phyloP scores from a whole-genome alignment of 306 rosid species.

The Sphenostylis stenocarpa region DNA sequence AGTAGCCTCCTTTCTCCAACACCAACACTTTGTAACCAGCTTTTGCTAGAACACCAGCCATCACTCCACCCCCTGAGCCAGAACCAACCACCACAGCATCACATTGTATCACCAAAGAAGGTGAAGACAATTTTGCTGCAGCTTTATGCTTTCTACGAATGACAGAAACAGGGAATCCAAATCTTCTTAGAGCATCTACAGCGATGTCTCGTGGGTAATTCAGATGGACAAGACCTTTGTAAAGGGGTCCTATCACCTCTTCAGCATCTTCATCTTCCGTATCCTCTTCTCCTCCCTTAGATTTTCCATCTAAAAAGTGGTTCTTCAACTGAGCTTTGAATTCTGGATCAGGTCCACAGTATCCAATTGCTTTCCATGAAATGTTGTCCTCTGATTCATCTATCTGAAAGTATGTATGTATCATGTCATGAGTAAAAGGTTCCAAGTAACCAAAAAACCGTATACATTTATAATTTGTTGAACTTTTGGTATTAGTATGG shows the following conservation, averaged over 20 bases:
- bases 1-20: slow-evolving; percentile 71
- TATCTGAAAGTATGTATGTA: slow-evolving; percentile 39
- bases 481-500: too few species aligned
- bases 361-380: slow-evolving; percentile 82
- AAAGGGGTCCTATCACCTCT: slow-evolving; percentile 61
- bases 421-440: not conserved
- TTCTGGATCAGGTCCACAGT: slow-evolving; percentile 67
- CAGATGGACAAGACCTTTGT: slow-evolving; percentile 56
- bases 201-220: slow-evolving; percentile 42
- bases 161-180: slow-evolving; percentile 52
- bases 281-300: slow-evolving; percentile 32
- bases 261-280: slow-evolving; percentile 36
- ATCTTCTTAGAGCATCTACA: slow-evolving; percentile 38
- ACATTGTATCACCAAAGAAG: slow-evolving; percentile 60
- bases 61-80: slow-evolving; percentile 81
- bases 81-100: slow-evolving; percentile 84
- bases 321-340: slow-evolving; percentile 47
- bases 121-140: slow-evolving; percentile 31
- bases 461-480: not conserved
- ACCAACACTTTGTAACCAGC: slow-evolving; percentile 82
- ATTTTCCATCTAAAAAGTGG: slow-evolving; percentile 30
- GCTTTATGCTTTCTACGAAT: slow-evolving; percentile 26
- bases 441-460: slow-evolving; percentile 15
- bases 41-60: slow-evolving; percentile 69
- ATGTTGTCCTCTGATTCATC: slow-evolving; percentile 58